Base-by-base conservation (phyloP, 345 rosid species). In the Heritiera littoralis region DNA sequence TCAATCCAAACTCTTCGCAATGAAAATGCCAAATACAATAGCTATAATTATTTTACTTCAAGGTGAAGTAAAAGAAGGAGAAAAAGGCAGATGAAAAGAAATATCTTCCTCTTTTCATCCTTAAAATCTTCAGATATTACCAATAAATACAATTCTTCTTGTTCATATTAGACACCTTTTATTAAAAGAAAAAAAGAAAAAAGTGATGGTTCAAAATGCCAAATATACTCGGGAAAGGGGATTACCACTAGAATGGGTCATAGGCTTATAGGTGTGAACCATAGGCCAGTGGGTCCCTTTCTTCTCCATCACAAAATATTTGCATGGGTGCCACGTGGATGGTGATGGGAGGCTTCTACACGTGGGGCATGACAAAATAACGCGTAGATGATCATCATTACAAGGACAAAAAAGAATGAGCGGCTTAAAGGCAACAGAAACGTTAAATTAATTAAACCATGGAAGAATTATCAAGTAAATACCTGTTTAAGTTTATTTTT, bases 301-400 rank as follows among this genome's bases (percentile, higher is more conserved):
- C 51, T 38, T 18, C 14, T 40, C 8, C 32, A 38, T 49, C 54
- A 49, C 3, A 32, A 45, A 28, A 41, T 70, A 23, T 0, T 7
- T 71, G 80, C 80, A 78, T 79, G 81, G 20, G 14, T 59, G 84
- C 81, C 88, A 83, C 88, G 86, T 85, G 87, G 75, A 60, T 14
- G 23, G 6, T 40, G 52, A 60, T 30, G 49, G 66, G 32, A 20
- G 40, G 81, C 79, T 51, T 64, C 70, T 81, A 75, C 89, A 79
- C n/a, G 81, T 77, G 84, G 80, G 82, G 65, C 64, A 55, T 66
- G 85, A 55, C 77, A 15, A 55, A 72, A 85, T 75, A 82, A 45
- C 88, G 87, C 88, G 88, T 84, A 9, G 41, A 54, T 65, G 64
- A 73, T 75, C 38, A 63, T 54, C 68, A 40, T 40, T 43, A 30